Conservation (phyloP, 2,329 filamentous ascomycete species). For the Colletotrichum kahawae region DNA sequence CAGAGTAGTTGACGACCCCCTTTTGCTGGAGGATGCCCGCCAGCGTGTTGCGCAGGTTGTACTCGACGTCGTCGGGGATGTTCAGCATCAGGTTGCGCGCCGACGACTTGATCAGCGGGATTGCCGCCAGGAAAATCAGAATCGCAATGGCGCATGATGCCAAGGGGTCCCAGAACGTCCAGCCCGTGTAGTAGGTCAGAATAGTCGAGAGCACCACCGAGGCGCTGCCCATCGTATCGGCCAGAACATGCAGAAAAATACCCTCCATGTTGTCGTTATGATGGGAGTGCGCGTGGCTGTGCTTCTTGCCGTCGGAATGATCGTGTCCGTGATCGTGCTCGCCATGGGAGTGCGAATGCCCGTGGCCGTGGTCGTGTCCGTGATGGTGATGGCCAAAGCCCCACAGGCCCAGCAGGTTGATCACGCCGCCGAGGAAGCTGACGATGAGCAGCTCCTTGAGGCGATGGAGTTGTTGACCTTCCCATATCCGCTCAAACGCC, state of each 20-base stretch:
- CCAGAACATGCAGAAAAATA: constrained; percentile 94
- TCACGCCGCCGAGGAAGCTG: constrained; percentile 82
- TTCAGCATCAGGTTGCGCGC: constrained; percentile 84
- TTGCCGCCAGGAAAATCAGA: constrained; percentile 89
- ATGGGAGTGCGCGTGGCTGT: constrained; percentile 45
- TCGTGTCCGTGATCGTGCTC: constrained; percentile 47
- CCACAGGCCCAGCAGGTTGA: constrained; percentile 91
- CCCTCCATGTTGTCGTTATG: constrained; percentile 98
- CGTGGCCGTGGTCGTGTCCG: constrained; percentile 48
- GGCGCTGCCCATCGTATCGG: constrained; percentile 91
- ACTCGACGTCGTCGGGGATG: constrained; percentile 84
- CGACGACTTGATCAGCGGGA: constrained; percentile 84
- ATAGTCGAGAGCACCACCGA: constrained; percentile 93
- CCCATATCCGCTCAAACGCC: constrained; percentile 84
- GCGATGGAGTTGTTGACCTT: constrained; percentile 82
- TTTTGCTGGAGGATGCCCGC: constrained; percentile 82
- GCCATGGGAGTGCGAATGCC: constrained; percentile 38
- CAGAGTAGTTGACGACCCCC: constrained; percentile 84
- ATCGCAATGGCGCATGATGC: constrained; percentile 93
- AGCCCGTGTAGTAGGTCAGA: constrained; percentile 85
- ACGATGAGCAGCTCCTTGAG: constrained; percentile 88
- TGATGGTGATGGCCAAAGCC: constrained; percentile 73
- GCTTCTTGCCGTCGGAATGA: constrained; percentile 44
- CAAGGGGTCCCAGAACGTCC: constrained; percentile 93
- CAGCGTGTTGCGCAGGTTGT: constrained; percentile 83